These are phyloP conservation scores for Saccharomycopsis javanensis DNA, from an alignment of 805 yeast genomes.

Conservation along the genomic window DNA sequence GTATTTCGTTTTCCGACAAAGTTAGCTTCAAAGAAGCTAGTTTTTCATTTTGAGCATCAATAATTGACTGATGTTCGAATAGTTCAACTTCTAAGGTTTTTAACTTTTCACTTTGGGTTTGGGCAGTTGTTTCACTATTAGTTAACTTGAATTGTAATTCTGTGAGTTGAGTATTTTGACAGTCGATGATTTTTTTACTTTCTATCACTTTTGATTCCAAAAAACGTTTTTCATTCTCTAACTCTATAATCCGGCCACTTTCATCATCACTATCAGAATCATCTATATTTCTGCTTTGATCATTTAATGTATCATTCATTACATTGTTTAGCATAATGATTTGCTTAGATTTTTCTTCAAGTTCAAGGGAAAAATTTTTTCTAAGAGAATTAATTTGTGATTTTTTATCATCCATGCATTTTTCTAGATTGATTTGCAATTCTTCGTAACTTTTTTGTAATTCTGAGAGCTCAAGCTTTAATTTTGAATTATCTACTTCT, in stretches of 20 bases:
- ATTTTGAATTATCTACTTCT: background rate
- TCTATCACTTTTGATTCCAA: background rate
- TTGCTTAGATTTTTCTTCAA: background rate
- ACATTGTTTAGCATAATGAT: background rate
- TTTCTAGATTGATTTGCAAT: background rate
- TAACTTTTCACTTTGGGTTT: conserved; percentile 37
- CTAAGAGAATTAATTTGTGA: background rate
- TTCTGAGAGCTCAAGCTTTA: background rate
- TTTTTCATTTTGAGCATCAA: conserved; percentile 1
- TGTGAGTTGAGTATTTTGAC: background rate
- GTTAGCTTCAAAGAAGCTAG: background rate
- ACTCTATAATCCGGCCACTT: background rate
- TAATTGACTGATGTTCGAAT: background rate
- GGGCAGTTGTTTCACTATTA: conserved; percentile 30
- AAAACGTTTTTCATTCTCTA: background rate
- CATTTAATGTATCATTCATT: background rate
- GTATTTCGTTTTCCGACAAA: background rate
- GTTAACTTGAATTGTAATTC: background rate
- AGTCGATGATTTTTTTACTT: background rate
- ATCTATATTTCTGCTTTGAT: background rate
- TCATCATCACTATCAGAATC: conserved; percentile 1
- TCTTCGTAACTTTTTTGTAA: background rate
- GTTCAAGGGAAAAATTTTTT: background rate
- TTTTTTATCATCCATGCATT: background rate
- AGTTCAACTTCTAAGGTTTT: conserved; percentile 22